Conservation (phyloP, 106 monocot genomes). For the Ottelia alismoides region DNA sequence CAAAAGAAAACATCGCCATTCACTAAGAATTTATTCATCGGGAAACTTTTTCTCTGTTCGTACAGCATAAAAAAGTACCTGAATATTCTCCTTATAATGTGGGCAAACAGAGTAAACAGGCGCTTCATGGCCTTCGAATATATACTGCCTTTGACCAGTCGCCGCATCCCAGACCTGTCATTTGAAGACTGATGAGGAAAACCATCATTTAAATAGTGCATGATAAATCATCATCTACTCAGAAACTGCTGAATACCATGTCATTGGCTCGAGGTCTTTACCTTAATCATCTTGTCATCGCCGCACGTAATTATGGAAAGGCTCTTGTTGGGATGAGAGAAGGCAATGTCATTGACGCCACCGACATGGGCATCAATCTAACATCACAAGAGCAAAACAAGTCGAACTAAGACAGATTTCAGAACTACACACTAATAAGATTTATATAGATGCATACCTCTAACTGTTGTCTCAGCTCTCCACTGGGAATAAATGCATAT, state of each 20-base stretch:
- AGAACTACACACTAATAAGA: too few relatives aligned
- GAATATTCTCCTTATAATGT: constrained; percentile 72
- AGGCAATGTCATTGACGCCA: constrained; percentile 96
- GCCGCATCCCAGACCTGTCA: constrained; percentile 64
- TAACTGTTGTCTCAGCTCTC: constrained; percentile 64
- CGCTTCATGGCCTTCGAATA: constrained; percentile 75
- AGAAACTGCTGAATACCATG: too few relatives aligned
- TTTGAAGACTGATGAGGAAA: neutral
- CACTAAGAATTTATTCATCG: too few relatives aligned
- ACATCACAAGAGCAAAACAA: too few relatives aligned
- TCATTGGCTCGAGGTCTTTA: too few relatives aligned
- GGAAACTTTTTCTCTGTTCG: too few relatives aligned
- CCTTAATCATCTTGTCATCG: constrained; percentile 78
- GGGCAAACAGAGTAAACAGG: constrained; percentile 74
- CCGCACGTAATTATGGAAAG: constrained; percentile 74
- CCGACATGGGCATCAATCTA: constrained; percentile 98
- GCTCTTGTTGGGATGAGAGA: constrained; percentile 87
- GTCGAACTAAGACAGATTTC: too few relatives aligned
- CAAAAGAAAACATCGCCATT: neutral
- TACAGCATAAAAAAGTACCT: too few relatives aligned
- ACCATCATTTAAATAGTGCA: too few relatives aligned
- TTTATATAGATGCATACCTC: too few relatives aligned
- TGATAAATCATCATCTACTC: too few relatives aligned
- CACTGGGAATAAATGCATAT: constrained; percentile 66
- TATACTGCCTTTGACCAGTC: constrained; percentile 51